Evolutionary conservation across 805 yeast species (phyloP), one percentile per base, ranked within the genome.

Genomic region (Yamadazyma insecticola): DNA sequence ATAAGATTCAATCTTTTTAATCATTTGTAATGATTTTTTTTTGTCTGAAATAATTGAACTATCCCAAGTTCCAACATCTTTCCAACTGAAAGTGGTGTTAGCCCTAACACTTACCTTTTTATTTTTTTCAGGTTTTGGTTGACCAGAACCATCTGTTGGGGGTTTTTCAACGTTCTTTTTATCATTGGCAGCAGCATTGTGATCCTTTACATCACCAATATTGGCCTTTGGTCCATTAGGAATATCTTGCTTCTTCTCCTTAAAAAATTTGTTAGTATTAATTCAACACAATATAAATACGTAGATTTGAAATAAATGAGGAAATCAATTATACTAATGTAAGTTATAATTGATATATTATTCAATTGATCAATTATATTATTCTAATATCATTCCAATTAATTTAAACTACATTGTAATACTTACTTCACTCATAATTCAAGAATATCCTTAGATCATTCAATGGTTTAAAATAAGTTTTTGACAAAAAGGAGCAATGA

Each of bases 1-100:
- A 41, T 79, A 84, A 12, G 71, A 63, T 48, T 76, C 77, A 24
- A 81, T 55, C 3, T 58, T 51, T 18, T 60, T 57, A 17, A 54
- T 29, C n/a, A 36, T 34, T 20, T 49, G 29, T 37, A 60, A 50
- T 5, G 53, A 39, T 10, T 45, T 35, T 21, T 22, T 18, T 32
- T 62, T 63, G 32, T 60, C 63, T 5, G 15, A 28, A 16, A 13
- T 6, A 5, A 32, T 30, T 4, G 18, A 13, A 6, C 26, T 19
- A 18, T 55, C 51, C 72, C 72, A 65, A 16, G 53, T 38, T 7
- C 69, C 72, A 13, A 65, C 60, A 16, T 55, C 49, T 27, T 40
- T 33, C 72, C 72, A 65, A n/a, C 63, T 51, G 32, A 64, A 64
- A 12, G 66, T 53, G n/a, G 60, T 36, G 28, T 48, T 36, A 20